Conservation (phyloP, 2,329 filamentous ascomycete species). For the Chrysosporium keratinophilum region DNA sequence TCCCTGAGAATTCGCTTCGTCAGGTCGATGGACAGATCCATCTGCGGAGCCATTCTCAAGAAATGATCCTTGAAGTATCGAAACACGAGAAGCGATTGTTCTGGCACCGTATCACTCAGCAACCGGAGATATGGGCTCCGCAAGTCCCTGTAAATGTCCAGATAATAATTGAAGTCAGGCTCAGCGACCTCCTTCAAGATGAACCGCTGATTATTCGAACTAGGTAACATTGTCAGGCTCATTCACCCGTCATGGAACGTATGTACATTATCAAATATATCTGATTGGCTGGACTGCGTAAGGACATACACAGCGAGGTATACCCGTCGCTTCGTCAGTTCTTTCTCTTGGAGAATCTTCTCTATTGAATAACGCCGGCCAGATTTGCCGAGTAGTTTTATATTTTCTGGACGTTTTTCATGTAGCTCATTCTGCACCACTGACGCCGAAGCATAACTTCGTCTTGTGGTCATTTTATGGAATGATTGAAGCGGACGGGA, state of each 20-base stretch:
- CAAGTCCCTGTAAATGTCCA: constrained; percentile 3
- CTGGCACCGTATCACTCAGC: constrained; percentile 35
- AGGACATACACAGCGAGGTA: constrained; percentile 7
- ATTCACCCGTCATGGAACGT: background rate
- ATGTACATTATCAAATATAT: background rate
- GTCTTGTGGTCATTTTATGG: background rate
- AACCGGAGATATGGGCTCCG: constrained; percentile 21
- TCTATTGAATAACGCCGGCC: constrained; percentile 17
- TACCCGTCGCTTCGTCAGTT: background rate
- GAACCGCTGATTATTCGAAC: constrained; percentile 13
- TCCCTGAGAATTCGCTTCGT: constrained; percentile 38
- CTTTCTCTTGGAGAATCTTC: constrained; percentile 22
- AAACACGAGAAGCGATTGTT: constrained; percentile 39
- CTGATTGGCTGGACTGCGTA: background rate
- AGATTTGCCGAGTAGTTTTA: background rate
- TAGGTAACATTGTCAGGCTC: background rate
- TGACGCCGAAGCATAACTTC: background rate
- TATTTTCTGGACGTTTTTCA: background rate
- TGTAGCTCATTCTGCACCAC: background rate
- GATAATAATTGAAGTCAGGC: constrained; percentile 8
- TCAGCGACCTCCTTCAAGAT: constrained; percentile 17
- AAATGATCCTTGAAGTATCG: constrained; percentile 38
- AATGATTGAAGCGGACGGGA: background rate
- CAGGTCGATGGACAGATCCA: constrained; percentile 29
- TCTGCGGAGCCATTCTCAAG: constrained; percentile 32